Evolutionary conservation across 2,329 filamentous ascomycete species (phyloP).

Genomic region (Pestalotiopsis sp.): DNA sequence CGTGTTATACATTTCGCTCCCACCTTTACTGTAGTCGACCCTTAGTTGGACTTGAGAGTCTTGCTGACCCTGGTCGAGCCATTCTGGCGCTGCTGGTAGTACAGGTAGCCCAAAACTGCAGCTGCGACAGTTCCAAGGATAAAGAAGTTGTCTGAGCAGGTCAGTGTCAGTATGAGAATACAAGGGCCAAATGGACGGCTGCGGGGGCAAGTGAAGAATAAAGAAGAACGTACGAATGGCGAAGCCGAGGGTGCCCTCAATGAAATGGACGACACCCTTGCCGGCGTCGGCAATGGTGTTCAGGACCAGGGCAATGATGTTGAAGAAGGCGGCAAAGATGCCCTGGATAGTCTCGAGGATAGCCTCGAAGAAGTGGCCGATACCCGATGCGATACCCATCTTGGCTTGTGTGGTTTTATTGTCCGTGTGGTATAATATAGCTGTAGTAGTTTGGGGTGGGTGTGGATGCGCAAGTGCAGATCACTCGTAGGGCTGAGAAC

Average conservation of each 20-base stretch:
- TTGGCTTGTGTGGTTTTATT: slow-evolving; percentile 8
- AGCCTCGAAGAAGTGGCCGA: slow-evolving; percentile 31
- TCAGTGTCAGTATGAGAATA: slow-evolving; percentile 9
- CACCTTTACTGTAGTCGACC: not conserved
- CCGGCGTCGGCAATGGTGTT: slow-evolving; percentile 25
- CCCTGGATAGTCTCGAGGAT: slow-evolving; percentile 28
- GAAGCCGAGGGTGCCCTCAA: slow-evolving; percentile 35
- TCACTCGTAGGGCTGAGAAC: slow-evolving; percentile 5
- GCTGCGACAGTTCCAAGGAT: slow-evolving; percentile 33
- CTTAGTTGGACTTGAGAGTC: slow-evolving; percentile 28
- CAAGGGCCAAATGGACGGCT: not conserved
- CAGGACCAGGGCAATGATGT: slow-evolving; percentile 27
- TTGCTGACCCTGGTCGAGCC: slow-evolving; percentile 27
- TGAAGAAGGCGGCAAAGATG: slow-evolving; percentile 25
- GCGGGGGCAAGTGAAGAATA: not conserved
- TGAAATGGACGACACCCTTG: slow-evolving; percentile 26
- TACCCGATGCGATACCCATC: slow-evolving; percentile 34
- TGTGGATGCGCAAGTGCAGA: not conserved
- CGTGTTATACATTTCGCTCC: no score
- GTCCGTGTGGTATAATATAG: not conserved
- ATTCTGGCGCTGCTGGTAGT: slow-evolving; percentile 29
- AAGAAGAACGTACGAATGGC: slow-evolving; percentile 30
- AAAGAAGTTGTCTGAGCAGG: slow-evolving; percentile 33
- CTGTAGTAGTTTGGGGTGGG: not conserved
- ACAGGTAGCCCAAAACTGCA: slow-evolving; percentile 30